Conservation (phyloP, 345 rosid species). For the Ailanthus altissimus region DNA sequence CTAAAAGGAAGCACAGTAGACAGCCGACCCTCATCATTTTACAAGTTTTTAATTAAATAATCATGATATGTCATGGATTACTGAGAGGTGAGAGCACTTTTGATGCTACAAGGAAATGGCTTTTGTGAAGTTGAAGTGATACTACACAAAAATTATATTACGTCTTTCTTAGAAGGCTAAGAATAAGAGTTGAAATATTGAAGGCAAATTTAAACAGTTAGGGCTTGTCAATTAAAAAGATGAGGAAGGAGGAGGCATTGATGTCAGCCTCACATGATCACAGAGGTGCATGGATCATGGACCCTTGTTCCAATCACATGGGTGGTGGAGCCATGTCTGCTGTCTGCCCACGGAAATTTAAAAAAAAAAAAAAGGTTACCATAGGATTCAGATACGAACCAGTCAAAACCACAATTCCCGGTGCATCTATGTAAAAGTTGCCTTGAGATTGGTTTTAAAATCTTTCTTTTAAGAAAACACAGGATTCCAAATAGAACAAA, state of each 20-base stretch:
- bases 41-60: neutral
- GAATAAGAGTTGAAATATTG: too few relatives aligned
- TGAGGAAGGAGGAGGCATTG: neutral
- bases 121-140: neutral
- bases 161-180: too few relatives aligned
- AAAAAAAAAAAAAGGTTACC: neutral
- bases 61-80: neutral
- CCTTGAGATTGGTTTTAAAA: constrained; percentile 32
- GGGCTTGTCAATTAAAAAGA: neutral
- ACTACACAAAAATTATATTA: neutral
- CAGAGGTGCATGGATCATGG: neutral
- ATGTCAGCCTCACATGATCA: constrained; percentile 8
- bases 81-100: neutral
- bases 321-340: constrained; percentile 11
- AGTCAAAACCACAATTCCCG: constrained; percentile 39
- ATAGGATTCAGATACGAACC: neutral
- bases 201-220: too few relatives aligned
- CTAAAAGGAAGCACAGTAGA: neutral
- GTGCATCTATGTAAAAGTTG: constrained; percentile 9
- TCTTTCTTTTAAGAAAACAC: neutral
- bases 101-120: neutral
- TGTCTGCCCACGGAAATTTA: neutral
- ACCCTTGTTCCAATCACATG: constrained; percentile 15
- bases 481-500: neutral
- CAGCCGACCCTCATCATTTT: constrained; percentile 4